phyloP scores from a whole-genome alignment of 192 early-diverging fungal species.

The Backusella tarrabulga region DNA sequence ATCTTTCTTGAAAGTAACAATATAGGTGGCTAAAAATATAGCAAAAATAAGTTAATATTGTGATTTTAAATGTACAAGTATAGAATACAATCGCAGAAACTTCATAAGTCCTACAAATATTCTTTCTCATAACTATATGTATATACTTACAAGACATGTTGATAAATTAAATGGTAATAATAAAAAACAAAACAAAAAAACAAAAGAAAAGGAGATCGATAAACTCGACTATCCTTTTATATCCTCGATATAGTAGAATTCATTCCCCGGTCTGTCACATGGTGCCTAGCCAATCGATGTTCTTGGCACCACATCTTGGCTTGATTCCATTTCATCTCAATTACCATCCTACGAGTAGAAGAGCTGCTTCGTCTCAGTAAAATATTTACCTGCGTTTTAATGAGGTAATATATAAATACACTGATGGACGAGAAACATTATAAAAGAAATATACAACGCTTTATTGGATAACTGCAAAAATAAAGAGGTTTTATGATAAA shows the following conservation, averaged over 20 bases:
- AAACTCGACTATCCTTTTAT: not conserved
- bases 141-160: conserved; percentile 14
- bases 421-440: not conserved
- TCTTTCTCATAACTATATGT: not conserved
- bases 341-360: not conserved
- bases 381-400: not conserved
- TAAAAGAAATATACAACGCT: not conserved
- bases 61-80: not conserved
- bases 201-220: not conserved
- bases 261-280: not conserved
- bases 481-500: not conserved
- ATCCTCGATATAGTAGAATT: not conserved
- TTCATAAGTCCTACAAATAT: not conserved
- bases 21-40: conserved; percentile 22
- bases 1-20: conserved; percentile 38
- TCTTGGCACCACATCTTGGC: not conserved
- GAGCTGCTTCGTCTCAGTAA: not conserved
- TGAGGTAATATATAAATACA: not conserved
- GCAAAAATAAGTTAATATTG: not conserved
- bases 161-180: not conserved
- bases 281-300: not conserved
- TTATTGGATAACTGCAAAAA: not conserved
- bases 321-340: not conserved
- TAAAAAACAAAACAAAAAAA: not conserved
- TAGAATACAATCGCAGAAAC: not conserved